Evolutionary conservation across 2,329 filamentous ascomycete genomes (phyloP), one percentile per base, ranked within the genome.

Genomic region (Cladosporium halotolerans): DNA sequence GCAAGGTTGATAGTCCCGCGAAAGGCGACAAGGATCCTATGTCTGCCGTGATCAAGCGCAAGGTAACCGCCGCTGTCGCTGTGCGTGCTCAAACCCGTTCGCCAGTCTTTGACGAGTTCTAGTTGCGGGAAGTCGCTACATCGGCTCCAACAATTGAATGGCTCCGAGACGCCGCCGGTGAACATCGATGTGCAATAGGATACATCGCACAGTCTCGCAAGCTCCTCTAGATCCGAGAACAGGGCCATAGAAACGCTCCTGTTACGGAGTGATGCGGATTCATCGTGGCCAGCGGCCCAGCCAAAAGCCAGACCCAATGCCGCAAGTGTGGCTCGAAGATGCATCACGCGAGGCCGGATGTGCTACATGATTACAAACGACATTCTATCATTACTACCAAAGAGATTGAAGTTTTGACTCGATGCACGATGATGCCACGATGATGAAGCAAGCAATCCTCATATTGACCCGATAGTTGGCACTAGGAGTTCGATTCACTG

Each of bases 31-130:
- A 97, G 76, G 53, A 97, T 87, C 55, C 84, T 78, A 42, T 78
- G 76, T 14, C 73, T 68, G 4, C 73, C 74, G 65, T 95, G 87
- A 58, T 93, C 91, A n/a, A 97, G 74, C 0, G 88, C 91, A 54
- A 97, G 84, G 71, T 95, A 99, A 56, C 93, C 93, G 70, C 90
- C 96, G 60, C 88, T 95, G 70, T 97, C 93, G 57, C 85, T 87
- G 64, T 96, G 77, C 28, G 96, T 75, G 9, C 85, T 78, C 34
- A 38, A 14, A 0, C 93, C 93, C 0, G 93, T 96, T 66, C 95
- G 90, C 87, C 90, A 99, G 11, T 90, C 88, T 41, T 79, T 84
- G 55, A 93, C 76, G 32, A 97, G 79, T 58, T 88, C 84, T 60
- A 97, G 84, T 3, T 78, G 76, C 1, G 86, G 82, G 58, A 97